Evolutionary conservation across 257 asterid species (phyloP).

Genomic region (Cinchona pubescens): DNA sequence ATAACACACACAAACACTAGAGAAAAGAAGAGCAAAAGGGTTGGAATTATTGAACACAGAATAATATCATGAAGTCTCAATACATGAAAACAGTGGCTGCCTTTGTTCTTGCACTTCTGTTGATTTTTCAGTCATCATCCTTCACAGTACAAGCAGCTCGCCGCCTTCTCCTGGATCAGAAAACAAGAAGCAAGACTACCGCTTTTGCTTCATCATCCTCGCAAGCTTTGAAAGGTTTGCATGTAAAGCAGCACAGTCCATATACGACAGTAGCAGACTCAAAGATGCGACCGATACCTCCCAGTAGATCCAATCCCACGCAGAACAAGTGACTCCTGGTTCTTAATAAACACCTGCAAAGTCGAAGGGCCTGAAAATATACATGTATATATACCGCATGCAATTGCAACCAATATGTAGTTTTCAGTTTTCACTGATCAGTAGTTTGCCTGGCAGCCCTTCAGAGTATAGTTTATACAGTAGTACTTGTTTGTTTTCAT

Average conservation of each 20-base stretch:
- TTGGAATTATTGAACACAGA: neutral
- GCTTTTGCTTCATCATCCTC: conserved; percentile 1
- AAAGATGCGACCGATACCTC: conserved; percentile 27
- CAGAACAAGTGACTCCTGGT: conserved; percentile 31
- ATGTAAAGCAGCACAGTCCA: conserved; percentile 19
- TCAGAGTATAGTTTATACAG: neutral
- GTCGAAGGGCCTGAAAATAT: neutral
- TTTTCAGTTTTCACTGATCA: neutral
- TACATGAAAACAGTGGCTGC: neutral
- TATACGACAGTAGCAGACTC: conserved; percentile 24
- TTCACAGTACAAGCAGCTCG: conserved; percentile 15
- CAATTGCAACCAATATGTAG: neutral
- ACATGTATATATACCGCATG: neutral
- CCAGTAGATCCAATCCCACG: conserved; percentile 35
- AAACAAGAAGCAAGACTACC: neutral
- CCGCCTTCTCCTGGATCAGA: conserved; percentile 1
- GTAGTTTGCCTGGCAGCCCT: too few species aligned
- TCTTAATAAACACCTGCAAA: too few species aligned
- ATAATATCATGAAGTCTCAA: conserved; percentile 7
- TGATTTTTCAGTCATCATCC: conserved; percentile 4
- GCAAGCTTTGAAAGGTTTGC: conserved; percentile 12
- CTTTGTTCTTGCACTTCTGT: conserved; percentile 7
- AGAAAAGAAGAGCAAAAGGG: neutral
- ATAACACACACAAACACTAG: neutral
- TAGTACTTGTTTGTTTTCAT: neutral